Evolutionary conservation across 179 eudicot species (phyloP).

Genomic region (Spinacia oleracea): DNA sequence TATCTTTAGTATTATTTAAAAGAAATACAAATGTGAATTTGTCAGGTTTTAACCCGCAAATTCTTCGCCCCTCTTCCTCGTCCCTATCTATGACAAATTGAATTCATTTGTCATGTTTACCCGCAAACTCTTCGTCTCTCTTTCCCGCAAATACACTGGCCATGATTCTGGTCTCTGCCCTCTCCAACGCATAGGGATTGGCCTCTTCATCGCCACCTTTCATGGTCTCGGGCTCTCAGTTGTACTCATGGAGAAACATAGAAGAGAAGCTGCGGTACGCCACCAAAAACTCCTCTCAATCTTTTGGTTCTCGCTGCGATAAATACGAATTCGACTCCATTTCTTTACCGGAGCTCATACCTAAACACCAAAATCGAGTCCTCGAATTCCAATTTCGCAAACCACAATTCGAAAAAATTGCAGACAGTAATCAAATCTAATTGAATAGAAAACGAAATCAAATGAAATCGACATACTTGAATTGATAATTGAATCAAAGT

Average conservation of each 20-base stretch:
- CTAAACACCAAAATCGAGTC: conserved; percentile 31
- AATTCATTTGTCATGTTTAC: too few species aligned
- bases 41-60: conserved; percentile 77
- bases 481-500: too few species aligned
- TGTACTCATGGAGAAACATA: conserved; percentile 56
- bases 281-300: conserved; percentile 40
- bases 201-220: conserved; percentile 66
- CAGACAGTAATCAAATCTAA: neutral
- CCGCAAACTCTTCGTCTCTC: conserved; percentile 71
- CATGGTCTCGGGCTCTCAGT: conserved; percentile 84
- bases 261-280: conserved; percentile 37
- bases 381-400: conserved; percentile 34
- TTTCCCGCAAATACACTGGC: conserved; percentile 60
- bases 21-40: too few species aligned
- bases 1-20: too few species aligned
- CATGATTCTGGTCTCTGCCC: conserved; percentile 74
- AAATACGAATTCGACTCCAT: conserved; percentile 63
- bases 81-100: conserved; percentile 75
- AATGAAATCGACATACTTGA: too few species aligned
- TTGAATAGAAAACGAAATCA: too few species aligned
- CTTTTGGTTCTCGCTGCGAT: conserved; percentile 69
- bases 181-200: conserved; percentile 70
- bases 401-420: conserved; percentile 38
- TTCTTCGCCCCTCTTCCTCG: conserved; percentile 72
- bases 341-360: conserved; percentile 31